A percentile compares a stretch with the other conserved stretches of the same genome.
Evolutionary conservation across 805 yeast species (phyloP).

Genomic region (Metschnikowia peoriensis): DNA sequence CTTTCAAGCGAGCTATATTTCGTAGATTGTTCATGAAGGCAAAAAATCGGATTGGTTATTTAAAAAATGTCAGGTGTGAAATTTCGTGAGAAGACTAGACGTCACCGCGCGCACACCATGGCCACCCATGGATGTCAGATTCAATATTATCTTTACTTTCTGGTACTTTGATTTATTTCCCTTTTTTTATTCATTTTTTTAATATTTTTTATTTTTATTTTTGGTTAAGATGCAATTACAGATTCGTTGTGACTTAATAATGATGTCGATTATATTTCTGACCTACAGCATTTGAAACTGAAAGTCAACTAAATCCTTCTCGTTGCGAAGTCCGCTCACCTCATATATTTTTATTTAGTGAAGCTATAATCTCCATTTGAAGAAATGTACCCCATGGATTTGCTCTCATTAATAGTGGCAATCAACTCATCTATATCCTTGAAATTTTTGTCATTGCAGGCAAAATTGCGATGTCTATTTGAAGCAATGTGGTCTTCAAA

Average conservation of each 20-base stretch:
- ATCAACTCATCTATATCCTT: constrained; percentile 74
- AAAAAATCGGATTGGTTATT: neutral
- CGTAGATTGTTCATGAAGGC: constrained; percentile 3
- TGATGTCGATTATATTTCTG: neutral
- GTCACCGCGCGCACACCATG: neutral
- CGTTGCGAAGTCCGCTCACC: neutral
- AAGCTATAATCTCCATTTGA: constrained; percentile 40
- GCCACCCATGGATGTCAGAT: neutral
- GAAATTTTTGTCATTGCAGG: constrained; percentile 68
- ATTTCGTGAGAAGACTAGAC: constrained; percentile 2
- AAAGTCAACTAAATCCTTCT: too few relatives aligned
- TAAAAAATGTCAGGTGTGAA: neutral
- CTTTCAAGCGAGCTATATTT: neutral
- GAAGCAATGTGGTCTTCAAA: constrained; percentile 73
- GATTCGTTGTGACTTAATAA: too few relatives aligned
- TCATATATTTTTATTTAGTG: neutral
- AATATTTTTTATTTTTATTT: too few relatives aligned
- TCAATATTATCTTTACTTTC: neutral
- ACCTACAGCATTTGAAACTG: neutral
- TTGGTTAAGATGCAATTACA: too few relatives aligned
- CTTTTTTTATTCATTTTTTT: neutral
- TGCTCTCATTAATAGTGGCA: constrained; percentile 43
- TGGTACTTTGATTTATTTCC: neutral
- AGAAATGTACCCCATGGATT: constrained; percentile 40
- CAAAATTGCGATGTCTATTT: constrained; percentile 75